Base-by-base conservation (phyloP, 208 protist genomes). In the Leptomonas pyrrhocoris region DNA sequence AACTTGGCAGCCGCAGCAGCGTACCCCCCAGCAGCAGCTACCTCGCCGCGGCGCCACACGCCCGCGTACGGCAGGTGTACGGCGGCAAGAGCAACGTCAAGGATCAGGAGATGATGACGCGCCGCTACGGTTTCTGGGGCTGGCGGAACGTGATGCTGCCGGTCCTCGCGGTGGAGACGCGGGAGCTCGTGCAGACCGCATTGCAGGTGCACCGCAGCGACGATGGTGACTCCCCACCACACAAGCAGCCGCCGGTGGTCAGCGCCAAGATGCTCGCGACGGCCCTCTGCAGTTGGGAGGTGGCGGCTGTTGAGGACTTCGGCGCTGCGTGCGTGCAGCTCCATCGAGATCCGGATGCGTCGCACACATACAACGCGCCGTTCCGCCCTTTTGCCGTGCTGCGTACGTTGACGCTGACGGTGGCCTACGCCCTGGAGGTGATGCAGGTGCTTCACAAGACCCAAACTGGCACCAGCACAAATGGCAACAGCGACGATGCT, bases 221-320 rank as follows among this genome's bases (percentile, higher is more conserved):
- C 48, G 34, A 12, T 34, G 15, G 23, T 12, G 45, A 18, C 34
- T 31, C 7, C 7, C 12, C 31, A 19, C 34, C 51, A 9, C 51
- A 9, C n/a, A 25, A 27, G 62, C 19, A 9, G 51, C 18, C 49
- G 21, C 28, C 63, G 11, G 27, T 18, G 51, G 60, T 40, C 2
- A 61, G 50, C 21, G 54, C 54, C 38, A 57, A 54, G 54, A 61
- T 70, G 64, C 38, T 61, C 13, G 36, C 40, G 25, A 61, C n/a
- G 42, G 51, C 64, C 4, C 40, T 70, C 40, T 12, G n/a, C 7
- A n/a, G 3, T 11, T 70, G 99, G 27, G 71, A 98, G 80, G 98
- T 98, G 72, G 91, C 86, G 53, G 98, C 98, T 54, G 99, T 99
- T 12, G 53, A 70, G 25, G 42, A 61, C 42, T 70, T 70, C 13